phyloP scores from a whole-genome alignment of 2,329 filamentous ascomycete species.

The Graphilbum fragrans region DNA sequence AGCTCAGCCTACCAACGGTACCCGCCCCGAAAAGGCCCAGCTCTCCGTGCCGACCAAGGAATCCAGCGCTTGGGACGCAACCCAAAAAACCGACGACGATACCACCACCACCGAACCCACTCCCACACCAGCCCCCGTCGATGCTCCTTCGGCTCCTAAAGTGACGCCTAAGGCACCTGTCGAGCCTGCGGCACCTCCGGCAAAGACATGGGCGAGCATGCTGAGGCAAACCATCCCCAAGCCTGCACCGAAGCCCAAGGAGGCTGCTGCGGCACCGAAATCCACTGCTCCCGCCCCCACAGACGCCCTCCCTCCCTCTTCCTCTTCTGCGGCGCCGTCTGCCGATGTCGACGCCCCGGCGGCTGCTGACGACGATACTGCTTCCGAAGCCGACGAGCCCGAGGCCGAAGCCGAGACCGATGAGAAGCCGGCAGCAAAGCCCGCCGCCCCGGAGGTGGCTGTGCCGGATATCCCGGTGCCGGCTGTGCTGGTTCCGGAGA shows the following conservation, averaged over 20 bases:
- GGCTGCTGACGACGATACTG: background rate
- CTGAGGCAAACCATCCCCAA: constrained; percentile 44
- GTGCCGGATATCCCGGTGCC: constrained; percentile 14
- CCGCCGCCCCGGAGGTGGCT: constrained; percentile 21
- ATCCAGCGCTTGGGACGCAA: constrained; percentile 47
- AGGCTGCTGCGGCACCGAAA: constrained; percentile 18
- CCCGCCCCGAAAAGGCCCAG: constrained; percentile 42
- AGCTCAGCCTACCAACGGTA: constrained; percentile 47
- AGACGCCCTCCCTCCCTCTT: background rate
- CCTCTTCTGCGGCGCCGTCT: background rate
- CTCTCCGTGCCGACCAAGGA: constrained; percentile 60
- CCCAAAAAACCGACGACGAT: constrained; percentile 25
- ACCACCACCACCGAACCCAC: constrained; percentile 16
- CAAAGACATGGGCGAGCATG: constrained; percentile 67
- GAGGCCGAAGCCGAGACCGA: constrained; percentile 12
- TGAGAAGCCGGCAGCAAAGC: constrained; percentile 21
- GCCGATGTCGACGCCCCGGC: background rate
- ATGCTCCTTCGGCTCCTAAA: constrained; percentile 22
- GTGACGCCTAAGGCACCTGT: constrained; percentile 28
- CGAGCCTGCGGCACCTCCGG: constrained; percentile 20
- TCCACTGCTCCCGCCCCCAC: constrained; percentile 16
- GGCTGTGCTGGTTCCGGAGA: constrained; percentile 14
- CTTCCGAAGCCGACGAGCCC: constrained; percentile 2
- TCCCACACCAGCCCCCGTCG: constrained; percentile 12
- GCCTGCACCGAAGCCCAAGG: constrained; percentile 9